These are phyloP conservation scores for Stagonosporopsis chrysanthemi DNA, from an alignment of 2,329 filamentous ascomycete species.

Conservation along the genomic window DNA sequence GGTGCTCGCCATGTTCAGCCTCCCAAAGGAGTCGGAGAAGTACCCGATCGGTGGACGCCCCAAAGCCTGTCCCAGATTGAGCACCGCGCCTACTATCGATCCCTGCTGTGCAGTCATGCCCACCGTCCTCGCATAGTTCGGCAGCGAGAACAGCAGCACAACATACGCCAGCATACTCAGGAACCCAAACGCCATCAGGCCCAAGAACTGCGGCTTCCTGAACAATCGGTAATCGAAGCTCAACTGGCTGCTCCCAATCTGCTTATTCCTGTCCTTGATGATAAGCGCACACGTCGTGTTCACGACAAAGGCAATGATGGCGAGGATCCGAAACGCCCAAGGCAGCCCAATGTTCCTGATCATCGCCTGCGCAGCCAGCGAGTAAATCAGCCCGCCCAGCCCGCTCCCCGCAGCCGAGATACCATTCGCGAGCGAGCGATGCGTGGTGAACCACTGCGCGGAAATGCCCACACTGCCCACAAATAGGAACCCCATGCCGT, in stretches of 20 bases:
- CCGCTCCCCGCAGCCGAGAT: slow-evolving; percentile 74
- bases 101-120: slow-evolving; percentile 73
- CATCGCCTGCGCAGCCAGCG: slow-evolving; percentile 72
- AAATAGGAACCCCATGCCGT: slow-evolving; percentile 80
- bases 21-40: slow-evolving; percentile 72
- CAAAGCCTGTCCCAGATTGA: slow-evolving; percentile 72
- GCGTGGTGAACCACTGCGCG: slow-evolving; percentile 76
- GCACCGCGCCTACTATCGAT: slow-evolving; percentile 73
- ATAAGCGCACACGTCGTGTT: slow-evolving; percentile 70
- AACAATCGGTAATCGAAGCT: slow-evolving; percentile 60
- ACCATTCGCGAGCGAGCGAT: slow-evolving; percentile 73
- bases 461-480: slow-evolving; percentile 72
- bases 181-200: slow-evolving; percentile 72
- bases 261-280: slow-evolving; percentile 74
- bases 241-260: slow-evolving; percentile 70
- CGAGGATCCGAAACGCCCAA: slow-evolving; percentile 73
- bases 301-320: slow-evolving; percentile 68
- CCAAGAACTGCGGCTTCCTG: slow-evolving; percentile 66
- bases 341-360: slow-evolving; percentile 68
- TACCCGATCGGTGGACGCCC: slow-evolving; percentile 77
- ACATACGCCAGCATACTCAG: slow-evolving; percentile 78
- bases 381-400: slow-evolving; percentile 76
- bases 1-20: slow-evolving; percentile 74
- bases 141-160: slow-evolving; percentile 77
- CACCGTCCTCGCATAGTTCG: slow-evolving; percentile 74